These are phyloP conservation scores for Saturnispora halmiae DNA, from an alignment of 805 yeast species.

Conservation along the genomic window DNA sequence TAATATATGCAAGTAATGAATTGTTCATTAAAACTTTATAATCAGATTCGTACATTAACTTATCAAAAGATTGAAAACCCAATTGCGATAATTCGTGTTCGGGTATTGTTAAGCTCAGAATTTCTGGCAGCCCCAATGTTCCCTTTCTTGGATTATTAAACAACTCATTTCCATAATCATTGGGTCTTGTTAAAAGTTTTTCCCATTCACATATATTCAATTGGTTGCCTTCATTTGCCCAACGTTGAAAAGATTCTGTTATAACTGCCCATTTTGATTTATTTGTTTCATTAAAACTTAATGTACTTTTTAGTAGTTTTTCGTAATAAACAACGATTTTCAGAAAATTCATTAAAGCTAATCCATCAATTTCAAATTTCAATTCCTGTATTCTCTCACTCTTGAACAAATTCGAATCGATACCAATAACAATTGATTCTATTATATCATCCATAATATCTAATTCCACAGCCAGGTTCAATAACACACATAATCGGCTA, in stretches of 20 bases:
- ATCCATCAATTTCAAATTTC: slow-evolving; percentile 7
- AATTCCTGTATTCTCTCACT: slow-evolving; percentile 10
- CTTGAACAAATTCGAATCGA: slow-evolving; percentile 15
- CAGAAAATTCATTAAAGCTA: slow-evolving; percentile 16
- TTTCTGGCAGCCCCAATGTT: background rate
- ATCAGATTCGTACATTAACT: slow-evolving; percentile 27
- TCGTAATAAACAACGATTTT: slow-evolving; percentile 19
- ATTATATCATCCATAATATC: slow-evolving; percentile 3
- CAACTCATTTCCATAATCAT: background rate
- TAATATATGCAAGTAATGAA: slow-evolving; percentile 23
- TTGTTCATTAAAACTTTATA: slow-evolving; percentile 18
- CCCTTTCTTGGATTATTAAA: background rate
- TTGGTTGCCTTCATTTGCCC: slow-evolving; percentile 12
- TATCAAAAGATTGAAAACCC: slow-evolving; percentile 24
- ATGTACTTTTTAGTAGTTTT: slow-evolving; percentile 16
- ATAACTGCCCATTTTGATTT: slow-evolving; percentile 16
- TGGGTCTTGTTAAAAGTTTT: background rate
- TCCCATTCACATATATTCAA: slow-evolving; percentile 3
- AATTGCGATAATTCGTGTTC: slow-evolving; percentile 17
- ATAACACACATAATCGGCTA: background rate
- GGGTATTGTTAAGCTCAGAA: slow-evolving; percentile 10
- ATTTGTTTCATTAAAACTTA: slow-evolving; percentile 9
- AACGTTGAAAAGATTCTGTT: slow-evolving; percentile 12
- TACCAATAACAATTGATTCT: slow-evolving; percentile 1
- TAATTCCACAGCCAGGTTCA: slow-evolving; percentile 3